These are phyloP conservation scores for Trichoderma hamatum DNA, from an alignment of 2,329 filamentous ascomycete species.

Conservation along the genomic window DNA sequence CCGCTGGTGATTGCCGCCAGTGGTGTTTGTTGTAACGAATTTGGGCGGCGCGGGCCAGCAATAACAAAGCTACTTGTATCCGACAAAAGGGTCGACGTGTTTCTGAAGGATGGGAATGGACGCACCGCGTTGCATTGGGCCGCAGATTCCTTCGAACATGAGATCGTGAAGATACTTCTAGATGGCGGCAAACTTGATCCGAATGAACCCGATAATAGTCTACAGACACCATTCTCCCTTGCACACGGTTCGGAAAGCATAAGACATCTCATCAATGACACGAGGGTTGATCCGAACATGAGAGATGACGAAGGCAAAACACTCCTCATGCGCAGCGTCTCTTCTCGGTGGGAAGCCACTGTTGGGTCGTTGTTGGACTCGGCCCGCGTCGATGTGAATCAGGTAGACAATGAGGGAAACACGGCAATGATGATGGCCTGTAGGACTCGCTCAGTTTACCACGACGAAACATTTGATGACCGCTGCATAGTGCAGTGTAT, in stretches of 20 bases:
- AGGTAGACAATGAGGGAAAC: neutral
- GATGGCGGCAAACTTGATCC: neutral
- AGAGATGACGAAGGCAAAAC: neutral
- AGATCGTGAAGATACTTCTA: neutral
- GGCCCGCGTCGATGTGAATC: neutral
- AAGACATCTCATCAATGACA: neutral
- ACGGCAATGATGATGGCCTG: neutral
- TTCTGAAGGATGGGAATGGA: neutral
- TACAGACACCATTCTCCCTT: neutral
- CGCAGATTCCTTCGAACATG: no score
- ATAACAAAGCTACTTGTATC: neutral
- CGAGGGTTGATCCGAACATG: neutral
- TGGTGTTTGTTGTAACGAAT: neutral
- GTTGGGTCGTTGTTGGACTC: neutral
- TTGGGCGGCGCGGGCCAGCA: no score
- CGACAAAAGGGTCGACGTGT: neutral
- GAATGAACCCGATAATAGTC: neutral
- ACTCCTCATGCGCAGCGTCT: neutral
- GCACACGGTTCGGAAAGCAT: no score
- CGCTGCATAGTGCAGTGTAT: neutral
- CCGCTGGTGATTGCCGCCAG: neutral
- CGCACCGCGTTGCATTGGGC: neutral
- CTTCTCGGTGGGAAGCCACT: accelerated
- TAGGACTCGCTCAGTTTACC: neutral
- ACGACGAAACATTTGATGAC: no score